phyloP scores from a whole-genome alignment of 2,329 filamentous ascomycete genomes.

The Chaetothyriales sp. region DNA sequence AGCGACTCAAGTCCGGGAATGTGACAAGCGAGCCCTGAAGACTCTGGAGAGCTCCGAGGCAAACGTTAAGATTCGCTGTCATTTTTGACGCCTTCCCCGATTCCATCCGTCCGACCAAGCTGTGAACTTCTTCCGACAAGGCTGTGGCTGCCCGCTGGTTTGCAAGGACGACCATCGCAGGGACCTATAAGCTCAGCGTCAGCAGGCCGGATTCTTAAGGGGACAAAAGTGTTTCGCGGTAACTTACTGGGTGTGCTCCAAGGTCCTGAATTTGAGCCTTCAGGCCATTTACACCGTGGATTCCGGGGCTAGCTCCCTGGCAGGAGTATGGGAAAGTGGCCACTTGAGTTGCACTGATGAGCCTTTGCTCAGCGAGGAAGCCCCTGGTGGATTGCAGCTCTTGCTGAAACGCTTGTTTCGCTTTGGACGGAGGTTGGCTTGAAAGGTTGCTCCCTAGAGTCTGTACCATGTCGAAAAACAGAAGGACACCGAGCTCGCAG shows the following conservation, averaged over 20 bases:
- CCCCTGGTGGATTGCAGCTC: not conserved
- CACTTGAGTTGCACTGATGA: not conserved
- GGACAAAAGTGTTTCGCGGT: not conserved
- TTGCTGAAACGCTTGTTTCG: not conserved
- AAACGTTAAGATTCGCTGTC: not conserved
- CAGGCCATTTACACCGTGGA: not conserved
- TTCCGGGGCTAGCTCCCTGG: not conserved
- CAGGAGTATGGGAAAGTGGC: not conserved
- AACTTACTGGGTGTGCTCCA: constrained; percentile 2
- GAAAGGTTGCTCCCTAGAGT: not conserved
- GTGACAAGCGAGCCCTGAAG: not conserved
- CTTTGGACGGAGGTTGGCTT: not conserved
- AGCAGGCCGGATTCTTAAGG: not conserved
- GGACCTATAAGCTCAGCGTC: not conserved
- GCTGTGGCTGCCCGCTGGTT: not conserved
- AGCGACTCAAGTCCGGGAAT: not conserved
- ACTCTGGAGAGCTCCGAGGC: not conserved
- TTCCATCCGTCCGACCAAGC: not conserved
- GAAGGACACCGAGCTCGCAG: constrained; percentile 1
- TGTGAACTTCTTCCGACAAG: not conserved
- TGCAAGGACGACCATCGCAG: not conserved
- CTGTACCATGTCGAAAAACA: not conserved
- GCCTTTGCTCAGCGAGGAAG: not conserved
- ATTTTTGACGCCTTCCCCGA: not conserved
- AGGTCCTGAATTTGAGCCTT: constrained; percentile 1